Evolutionary conservation across 805 yeast genomes (phyloP).

Genomic region (Clavispora santaluciae): DNA sequence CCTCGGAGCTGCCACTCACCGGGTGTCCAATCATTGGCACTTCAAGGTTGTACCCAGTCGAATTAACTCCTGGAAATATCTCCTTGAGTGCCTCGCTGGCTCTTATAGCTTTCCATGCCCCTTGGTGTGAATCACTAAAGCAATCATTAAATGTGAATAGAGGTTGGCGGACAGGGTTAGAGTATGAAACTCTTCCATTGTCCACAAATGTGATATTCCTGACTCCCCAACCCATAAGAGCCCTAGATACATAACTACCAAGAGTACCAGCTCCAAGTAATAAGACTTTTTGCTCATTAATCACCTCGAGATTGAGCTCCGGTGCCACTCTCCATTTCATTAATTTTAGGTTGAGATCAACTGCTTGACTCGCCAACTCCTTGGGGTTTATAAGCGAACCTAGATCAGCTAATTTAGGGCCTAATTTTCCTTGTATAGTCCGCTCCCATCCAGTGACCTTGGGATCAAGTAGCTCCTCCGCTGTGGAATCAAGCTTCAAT

Average conservation of each 20-base stretch:
- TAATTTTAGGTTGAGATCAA: conserved; percentile 80
- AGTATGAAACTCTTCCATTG: conserved; percentile 80
- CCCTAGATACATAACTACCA: conserved; percentile 87
- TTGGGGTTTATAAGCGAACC: conserved; percentile 77
- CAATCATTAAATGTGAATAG: conserved; percentile 80
- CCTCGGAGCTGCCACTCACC: conserved; percentile 44
- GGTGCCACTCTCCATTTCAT: conserved; percentile 98
- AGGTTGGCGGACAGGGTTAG: conserved; percentile 95
- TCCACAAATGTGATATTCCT: conserved; percentile 83
- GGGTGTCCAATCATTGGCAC: conserved; percentile 98
- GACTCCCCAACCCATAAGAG: conserved; percentile 93
- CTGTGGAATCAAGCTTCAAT: conserved; percentile 13
- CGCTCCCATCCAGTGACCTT: conserved; percentile 88
- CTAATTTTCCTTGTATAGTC: conserved; percentile 62
- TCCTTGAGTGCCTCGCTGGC: conserved; percentile 72
- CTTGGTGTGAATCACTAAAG: conserved; percentile 53
- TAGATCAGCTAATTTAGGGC: conserved; percentile 80
- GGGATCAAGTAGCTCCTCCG: conserved; percentile 19
- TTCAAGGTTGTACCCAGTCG: conserved; percentile 60
- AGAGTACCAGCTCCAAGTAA: conserved; percentile 95
- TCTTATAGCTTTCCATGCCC: conserved; percentile 66
- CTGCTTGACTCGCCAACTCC: conserved; percentile 84
- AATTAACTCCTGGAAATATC: conserved; percentile 73
- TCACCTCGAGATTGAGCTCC: conserved; percentile 59
- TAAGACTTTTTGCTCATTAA: conserved; percentile 59